Evolutionary conservation across 83 land plant genomes (phyloP).

Genomic region (Thuja plicata): DNA sequence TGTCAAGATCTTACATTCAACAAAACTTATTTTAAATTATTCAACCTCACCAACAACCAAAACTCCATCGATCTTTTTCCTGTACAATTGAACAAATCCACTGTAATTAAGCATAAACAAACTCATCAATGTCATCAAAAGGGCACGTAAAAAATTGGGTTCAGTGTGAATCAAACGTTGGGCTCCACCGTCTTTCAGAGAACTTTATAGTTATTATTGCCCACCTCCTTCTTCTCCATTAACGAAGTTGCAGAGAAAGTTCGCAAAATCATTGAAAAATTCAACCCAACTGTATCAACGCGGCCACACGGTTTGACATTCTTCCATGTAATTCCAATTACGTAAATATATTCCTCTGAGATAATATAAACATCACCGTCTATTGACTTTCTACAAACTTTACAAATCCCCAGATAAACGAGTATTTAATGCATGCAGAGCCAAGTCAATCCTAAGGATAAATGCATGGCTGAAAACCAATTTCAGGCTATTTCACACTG

Average conservation of each 20-base stretch:
- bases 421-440: not conserved
- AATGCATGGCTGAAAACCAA: not conserved
- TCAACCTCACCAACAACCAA: no score
- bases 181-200: not conserved
- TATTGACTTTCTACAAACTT: not conserved
- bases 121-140: no score
- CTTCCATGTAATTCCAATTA: not conserved
- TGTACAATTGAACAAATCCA: no score
- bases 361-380: not conserved
- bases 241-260: not conserved
- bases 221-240: not conserved
- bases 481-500: no score
- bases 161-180: not conserved
- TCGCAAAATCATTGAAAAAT: not conserved
- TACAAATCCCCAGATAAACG: not conserved
- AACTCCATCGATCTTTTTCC: no score
- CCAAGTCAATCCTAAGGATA: not conserved
- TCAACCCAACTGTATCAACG: not conserved
- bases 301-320: not conserved
- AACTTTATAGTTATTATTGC: no score
- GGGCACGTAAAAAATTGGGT: no score
- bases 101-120: no score
- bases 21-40: no score
- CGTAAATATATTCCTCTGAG: not conserved
- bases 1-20: no score